phyloP scores from a whole-genome alignment of 1,284 basidiomycete species.

The Mycosarcoma maydis region DNA sequence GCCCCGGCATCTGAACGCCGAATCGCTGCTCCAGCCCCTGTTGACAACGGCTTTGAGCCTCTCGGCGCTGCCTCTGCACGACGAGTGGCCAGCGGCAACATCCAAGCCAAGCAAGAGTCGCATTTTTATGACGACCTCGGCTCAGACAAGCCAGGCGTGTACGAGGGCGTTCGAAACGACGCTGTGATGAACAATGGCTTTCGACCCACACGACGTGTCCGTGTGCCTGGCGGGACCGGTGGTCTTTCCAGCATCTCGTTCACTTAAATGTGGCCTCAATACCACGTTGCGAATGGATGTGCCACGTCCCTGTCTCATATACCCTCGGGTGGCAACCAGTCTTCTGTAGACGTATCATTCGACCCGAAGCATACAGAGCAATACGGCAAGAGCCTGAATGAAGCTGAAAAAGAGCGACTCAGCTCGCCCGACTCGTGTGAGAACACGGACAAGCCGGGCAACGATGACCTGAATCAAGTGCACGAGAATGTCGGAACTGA shows the following conservation, averaged over 20 bases:
- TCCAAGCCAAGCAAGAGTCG: constrained; percentile 20
- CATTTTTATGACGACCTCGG: constrained; percentile 23
- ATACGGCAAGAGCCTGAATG: too few relatives aligned
- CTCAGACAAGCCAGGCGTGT: constrained; percentile 29
- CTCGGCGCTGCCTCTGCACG: constrained; percentile 28
- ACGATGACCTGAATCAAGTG: too few relatives aligned
- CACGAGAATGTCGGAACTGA: too few relatives aligned
- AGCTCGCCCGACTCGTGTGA: too few relatives aligned
- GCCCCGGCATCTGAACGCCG: constrained; percentile 7
- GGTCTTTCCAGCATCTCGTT: constrained; percentile 54
- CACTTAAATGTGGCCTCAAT: constrained; percentile 11
- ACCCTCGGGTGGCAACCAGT: constrained; percentile 12
- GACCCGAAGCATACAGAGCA: too few relatives aligned
- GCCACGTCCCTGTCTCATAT: constrained; percentile 10
- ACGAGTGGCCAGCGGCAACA: constrained; percentile 29
- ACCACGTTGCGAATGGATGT: background rate
- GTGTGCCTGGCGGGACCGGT: constrained; percentile 53
- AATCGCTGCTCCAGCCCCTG: constrained; percentile 10
- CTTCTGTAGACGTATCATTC: too few relatives aligned
- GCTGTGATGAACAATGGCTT: constrained; percentile 53
- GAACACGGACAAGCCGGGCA: too few relatives aligned
- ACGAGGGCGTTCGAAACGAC: constrained; percentile 45
- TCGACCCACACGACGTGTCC: constrained; percentile 52
- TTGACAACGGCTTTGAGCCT: constrained; percentile 29
- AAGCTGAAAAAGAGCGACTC: too few relatives aligned